A percentile compares a stretch with the other conserved stretches of the same genome.
Evolutionary conservation across 257 asterid species (phyloP).

Genomic region (Nicotiana tabacum): DNA sequence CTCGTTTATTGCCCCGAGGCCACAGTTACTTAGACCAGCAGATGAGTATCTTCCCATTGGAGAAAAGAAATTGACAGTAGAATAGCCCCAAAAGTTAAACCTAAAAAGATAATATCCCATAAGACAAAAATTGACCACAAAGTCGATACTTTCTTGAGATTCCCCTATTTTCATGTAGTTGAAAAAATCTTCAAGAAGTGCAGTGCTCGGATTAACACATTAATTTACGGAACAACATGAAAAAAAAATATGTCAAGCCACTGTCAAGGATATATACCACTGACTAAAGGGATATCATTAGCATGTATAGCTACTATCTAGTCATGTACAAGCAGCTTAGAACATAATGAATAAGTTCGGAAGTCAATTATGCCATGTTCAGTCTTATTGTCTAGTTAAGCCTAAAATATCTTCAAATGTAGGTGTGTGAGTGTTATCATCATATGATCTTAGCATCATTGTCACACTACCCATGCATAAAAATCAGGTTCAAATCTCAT

Average conservation of each 20-base stretch:
- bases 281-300: not conserved
- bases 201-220: not conserved
- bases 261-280: not conserved
- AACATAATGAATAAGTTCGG: not conserved
- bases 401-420: not conserved
- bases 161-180: not conserved
- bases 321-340: not conserved
- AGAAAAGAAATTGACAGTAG: conserved; percentile 87
- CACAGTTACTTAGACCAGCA: conserved; percentile 50
- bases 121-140: not conserved
- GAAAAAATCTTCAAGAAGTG: not conserved
- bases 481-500: not conserved
- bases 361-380: not conserved
- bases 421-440: not conserved
- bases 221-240: not conserved
- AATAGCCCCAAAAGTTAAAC: conserved; percentile 98
- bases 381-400: not conserved
- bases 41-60: conserved; percentile 95
- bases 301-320: not conserved
- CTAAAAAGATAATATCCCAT: conserved; percentile 32
- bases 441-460: not conserved
- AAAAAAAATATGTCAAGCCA: not conserved
- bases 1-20: conserved; percentile 73
- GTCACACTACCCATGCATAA: not conserved
- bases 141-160: conserved; percentile 1